These are phyloP conservation scores for Mortierella sp. DNA, from an alignment of 371 early-diverging fungal species.

Conservation along the genomic window DNA sequence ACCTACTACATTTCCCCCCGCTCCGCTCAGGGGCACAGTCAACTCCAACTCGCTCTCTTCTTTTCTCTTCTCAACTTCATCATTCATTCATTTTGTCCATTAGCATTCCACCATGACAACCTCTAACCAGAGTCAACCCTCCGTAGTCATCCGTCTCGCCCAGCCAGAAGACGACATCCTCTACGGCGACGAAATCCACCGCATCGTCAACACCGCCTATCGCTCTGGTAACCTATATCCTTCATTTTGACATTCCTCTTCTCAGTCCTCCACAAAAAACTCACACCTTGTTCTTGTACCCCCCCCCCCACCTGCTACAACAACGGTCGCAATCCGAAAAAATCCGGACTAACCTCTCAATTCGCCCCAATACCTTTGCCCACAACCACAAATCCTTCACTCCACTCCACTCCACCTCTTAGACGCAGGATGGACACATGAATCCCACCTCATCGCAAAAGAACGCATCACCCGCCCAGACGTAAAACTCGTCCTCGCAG, in stretches of 20 bases:
- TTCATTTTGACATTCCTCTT: no score
- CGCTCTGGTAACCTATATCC: slow-evolving; percentile 20
- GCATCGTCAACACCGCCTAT: slow-evolving; percentile 33
- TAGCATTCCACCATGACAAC: neutral
- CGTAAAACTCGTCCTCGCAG: slow-evolving; percentile 12
- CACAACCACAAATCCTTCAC: neutral
- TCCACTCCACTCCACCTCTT: neutral
- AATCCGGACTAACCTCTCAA: neutral
- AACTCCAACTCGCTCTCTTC: neutral
- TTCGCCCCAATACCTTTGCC: neutral
- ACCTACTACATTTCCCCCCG: no score
- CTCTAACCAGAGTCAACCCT: neutral
- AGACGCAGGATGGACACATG: slow-evolving; percentile 31
- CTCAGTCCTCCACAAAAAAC: neutral
- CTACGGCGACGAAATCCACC: slow-evolving; percentile 21
- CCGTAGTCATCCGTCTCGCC: slow-evolving; percentile 12
- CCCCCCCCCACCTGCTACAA: neutral
- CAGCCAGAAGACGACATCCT: slow-evolving; percentile 12
- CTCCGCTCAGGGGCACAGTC: neutral
- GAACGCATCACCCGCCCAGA: slow-evolving; percentile 19
- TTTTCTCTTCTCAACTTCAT: neutral
- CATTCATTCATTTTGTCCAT: neutral
- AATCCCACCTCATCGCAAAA: slow-evolving; percentile 21
- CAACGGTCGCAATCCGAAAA: neutral
- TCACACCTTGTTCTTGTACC: neutral